phyloP scores from a whole-genome alignment of 495 filamentous ascomycete genomes.

The Annulohypoxylon moriforme region DNA sequence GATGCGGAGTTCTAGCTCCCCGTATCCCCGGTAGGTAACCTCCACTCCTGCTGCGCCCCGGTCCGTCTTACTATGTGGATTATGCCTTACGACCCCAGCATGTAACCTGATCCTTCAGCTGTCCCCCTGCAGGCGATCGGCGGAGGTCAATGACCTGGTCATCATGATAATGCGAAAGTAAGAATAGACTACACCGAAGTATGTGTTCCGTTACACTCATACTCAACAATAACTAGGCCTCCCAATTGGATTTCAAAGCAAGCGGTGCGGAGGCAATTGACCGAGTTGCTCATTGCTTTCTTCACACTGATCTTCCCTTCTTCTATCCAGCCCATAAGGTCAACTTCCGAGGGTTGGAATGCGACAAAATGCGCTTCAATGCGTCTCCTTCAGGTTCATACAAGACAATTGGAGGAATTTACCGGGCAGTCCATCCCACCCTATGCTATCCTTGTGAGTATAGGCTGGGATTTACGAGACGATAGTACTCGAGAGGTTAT shows the following conservation, averaged over 20 bases:
- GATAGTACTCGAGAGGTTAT: background rate
- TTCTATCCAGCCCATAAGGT: background rate
- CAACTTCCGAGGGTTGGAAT: background rate
- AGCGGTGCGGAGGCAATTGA: background rate
- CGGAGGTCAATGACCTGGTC: background rate
- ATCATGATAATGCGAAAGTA: background rate
- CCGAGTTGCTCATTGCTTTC: background rate
- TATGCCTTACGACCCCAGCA: background rate
- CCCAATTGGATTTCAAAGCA: background rate
- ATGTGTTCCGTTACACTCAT: background rate
- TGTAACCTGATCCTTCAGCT: background rate
- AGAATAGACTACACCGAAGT: background rate
- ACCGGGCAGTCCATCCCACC: constrained; percentile 14
- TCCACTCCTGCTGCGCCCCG: constrained; percentile 3
- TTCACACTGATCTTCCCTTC: background rate
- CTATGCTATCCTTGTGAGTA: constrained; percentile 28
- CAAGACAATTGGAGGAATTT: constrained; percentile 27
- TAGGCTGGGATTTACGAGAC: background rate
- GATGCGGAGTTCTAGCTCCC: background rate
- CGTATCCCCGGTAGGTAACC: background rate
- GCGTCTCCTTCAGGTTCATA: constrained; percentile 32
- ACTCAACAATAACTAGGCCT: no score
- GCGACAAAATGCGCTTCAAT: constrained; percentile 3
- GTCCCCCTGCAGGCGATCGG: background rate
- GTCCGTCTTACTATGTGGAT: background rate